Base-by-base conservation (phyloP, 2,329 filamentous ascomycete genomes). In the Pyrenochaeta sp. region DNA sequence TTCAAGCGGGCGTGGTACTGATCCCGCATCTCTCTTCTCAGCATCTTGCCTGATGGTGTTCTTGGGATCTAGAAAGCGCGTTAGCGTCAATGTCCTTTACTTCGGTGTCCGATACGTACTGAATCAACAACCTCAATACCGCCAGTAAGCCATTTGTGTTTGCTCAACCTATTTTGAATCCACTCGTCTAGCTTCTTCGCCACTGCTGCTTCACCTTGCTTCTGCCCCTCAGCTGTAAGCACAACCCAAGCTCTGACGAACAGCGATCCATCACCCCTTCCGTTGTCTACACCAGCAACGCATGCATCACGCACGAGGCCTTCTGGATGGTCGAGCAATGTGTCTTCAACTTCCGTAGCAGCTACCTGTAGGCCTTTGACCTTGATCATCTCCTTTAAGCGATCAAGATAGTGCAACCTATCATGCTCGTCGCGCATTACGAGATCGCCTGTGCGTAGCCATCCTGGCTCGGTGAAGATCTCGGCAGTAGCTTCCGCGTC, bases 361-460 rank as follows among this genome's bases (percentile, higher is more conserved):
- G 81, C 78, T n/a, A 83, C 80, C 70, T 83, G 81, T 39, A 81
- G 73, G 2, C 82, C 82, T 64, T 82, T 82, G 12, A 82, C 80
- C 56, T 82, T 83, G 61, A 82, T 82, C 48, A 82, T 74, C 57
- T 82, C 77, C 66, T 81, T 75, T 9, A 72, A 47, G 7, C 77
- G 71, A 60, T 81, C 79, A 2, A 80, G 59, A 40, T 72, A 73
- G 36, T 65, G 61, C 5, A 73, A 63, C 1, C 66, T 48, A 54
- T 74, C 71, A 0, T 55, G 28, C 48, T 69, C 61, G 52, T 75
- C 72, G 4, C 71, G 59, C 58, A 65, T 54, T 1, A 74, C 67
- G 12, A 73, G 46, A 56, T 75, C 72, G 0, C 71, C 72, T 1
- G 72, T 72, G 5, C 70, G 57, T 13, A 74, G 28, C 70, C 72